Evolutionary conservation across 2,329 filamentous ascomycete species (phyloP).

Genomic region (Colletotrichum nymphaeae): DNA sequence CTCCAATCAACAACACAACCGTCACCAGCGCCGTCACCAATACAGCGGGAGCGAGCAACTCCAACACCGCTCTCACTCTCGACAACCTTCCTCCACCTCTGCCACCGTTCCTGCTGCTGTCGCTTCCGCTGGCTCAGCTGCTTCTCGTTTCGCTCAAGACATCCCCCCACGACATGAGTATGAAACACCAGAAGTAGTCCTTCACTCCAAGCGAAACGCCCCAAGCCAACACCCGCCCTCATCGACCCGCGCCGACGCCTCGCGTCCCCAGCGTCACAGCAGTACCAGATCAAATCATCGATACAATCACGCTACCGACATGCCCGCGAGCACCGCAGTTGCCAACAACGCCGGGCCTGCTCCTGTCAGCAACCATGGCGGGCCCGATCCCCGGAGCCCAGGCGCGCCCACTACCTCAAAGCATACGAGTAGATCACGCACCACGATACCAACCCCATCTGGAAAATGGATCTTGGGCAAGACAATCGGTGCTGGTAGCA

Average conservation of each 20-base stretch:
- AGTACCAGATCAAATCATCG: constrained; percentile 59
- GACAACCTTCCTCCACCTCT: constrained; percentile 50
- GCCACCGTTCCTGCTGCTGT: constrained; percentile 19
- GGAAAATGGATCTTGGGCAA: constrained; percentile 97
- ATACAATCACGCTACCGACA: constrained; percentile 52
- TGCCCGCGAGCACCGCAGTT: constrained; percentile 61
- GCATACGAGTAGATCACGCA: constrained; percentile 69
- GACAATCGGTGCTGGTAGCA: constrained; percentile 96
- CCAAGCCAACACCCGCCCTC: constrained; percentile 69
- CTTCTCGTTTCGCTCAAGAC: constrained; percentile 54
- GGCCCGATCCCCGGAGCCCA: constrained; percentile 55
- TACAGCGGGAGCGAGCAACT: constrained; percentile 44
- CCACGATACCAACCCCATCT: constrained; percentile 88
- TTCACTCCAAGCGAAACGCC: constrained; percentile 71
- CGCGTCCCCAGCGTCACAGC: constrained; percentile 59
- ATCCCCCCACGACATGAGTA: constrained; percentile 73
- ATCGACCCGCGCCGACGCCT: constrained; percentile 64
- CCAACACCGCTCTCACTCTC: constrained; percentile 42
- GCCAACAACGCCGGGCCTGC: constrained; percentile 65
- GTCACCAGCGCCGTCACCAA: constrained; percentile 41
- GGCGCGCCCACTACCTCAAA: constrained; percentile 54
- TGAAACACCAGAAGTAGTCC: constrained; percentile 76
- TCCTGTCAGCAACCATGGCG: constrained; percentile 58
- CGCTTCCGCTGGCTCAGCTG: not conserved
- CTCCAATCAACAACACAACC: constrained; percentile 40